Conservation (phyloP, 2,329 filamentous ascomycete species). For the Fusarium floridanum region DNA sequence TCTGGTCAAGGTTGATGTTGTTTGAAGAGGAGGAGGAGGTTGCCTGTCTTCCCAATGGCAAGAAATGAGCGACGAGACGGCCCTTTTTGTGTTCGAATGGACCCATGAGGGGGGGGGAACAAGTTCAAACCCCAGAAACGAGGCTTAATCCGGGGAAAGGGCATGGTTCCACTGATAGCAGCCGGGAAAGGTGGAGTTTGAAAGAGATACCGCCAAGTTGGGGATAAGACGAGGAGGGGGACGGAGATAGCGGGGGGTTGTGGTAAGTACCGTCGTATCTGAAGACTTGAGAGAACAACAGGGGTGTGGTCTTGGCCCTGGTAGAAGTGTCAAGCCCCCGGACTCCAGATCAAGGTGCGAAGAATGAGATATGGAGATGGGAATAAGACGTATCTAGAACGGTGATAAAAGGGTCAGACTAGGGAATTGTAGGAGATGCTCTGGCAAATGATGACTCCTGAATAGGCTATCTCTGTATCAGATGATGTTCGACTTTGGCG, state of each 20-base stretch:
- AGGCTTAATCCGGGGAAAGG: constrained; percentile 38
- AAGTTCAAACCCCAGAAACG: constrained; percentile 31
- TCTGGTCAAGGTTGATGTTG: no score
- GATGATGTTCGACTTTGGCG: not conserved
- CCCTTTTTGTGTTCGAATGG: constrained; percentile 32
- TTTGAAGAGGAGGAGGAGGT: not conserved
- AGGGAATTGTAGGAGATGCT: not conserved
- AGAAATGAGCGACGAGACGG: not conserved
- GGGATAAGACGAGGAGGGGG: constrained; percentile 7
- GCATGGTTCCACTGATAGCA: constrained; percentile 34
- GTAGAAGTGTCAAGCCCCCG: not conserved
- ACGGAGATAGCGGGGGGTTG: constrained; percentile 9
- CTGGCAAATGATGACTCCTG: not conserved
- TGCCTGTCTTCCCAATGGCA: constrained; percentile 1
- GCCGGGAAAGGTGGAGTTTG: not conserved
- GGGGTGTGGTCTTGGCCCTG: constrained; percentile 6
- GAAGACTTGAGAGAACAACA: not conserved
- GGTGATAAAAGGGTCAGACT: not conserved
- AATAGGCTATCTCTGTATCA: constrained; percentile 5
- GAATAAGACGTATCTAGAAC: constrained; percentile 10
- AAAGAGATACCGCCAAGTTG: constrained; percentile 20
- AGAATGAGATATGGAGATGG: constrained; percentile 29
- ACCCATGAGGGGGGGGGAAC: constrained; percentile 1
- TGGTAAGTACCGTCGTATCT: constrained; percentile 19
- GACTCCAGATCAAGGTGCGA: constrained; percentile 31